phyloP scores from a whole-genome alignment of 805 yeast species.

The Metschnikowia matae region DNA sequence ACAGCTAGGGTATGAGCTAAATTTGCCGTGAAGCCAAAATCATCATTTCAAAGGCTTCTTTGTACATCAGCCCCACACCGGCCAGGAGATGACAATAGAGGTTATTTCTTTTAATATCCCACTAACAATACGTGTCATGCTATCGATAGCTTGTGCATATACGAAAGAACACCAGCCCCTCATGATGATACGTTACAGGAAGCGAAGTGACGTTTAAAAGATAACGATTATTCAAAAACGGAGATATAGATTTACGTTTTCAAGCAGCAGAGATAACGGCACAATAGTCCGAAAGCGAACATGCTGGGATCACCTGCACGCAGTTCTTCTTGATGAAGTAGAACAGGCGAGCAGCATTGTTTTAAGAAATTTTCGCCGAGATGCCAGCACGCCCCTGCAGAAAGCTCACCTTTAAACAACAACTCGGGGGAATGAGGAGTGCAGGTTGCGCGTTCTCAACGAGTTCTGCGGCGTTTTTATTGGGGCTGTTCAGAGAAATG shows the following conservation, averaged over 20 bases:
- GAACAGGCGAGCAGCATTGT: not conserved
- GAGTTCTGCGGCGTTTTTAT: conserved; percentile 1
- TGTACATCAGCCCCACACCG: not conserved
- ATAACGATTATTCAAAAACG: not conserved
- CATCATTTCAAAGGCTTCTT: not conserved
- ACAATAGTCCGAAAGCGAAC: not conserved
- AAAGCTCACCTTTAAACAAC: not conserved
- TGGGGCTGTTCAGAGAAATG: not conserved
- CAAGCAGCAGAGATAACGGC: not conserved
- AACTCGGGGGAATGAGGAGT: not conserved
- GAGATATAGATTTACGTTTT: not conserved
- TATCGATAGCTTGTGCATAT: not conserved
- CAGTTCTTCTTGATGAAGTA: not conserved
- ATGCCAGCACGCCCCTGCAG: conserved; percentile 1
- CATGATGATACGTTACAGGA: not conserved
- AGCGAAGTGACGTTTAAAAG: not conserved
- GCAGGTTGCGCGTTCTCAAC: not conserved
- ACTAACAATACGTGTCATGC: not conserved
- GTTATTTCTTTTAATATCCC: not conserved
- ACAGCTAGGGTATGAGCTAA: not conserved
- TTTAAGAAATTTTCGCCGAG: conserved; percentile 2
- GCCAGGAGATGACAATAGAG: not conserved
- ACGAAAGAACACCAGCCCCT: not conserved
- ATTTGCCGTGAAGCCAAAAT: not conserved
- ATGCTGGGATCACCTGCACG: not conserved